Evolutionary conservation across 345 rosid genomes (phyloP), one percentile per base, ranked within the genome.

Genomic region (Psidium friedrichsthalianum): DNA sequence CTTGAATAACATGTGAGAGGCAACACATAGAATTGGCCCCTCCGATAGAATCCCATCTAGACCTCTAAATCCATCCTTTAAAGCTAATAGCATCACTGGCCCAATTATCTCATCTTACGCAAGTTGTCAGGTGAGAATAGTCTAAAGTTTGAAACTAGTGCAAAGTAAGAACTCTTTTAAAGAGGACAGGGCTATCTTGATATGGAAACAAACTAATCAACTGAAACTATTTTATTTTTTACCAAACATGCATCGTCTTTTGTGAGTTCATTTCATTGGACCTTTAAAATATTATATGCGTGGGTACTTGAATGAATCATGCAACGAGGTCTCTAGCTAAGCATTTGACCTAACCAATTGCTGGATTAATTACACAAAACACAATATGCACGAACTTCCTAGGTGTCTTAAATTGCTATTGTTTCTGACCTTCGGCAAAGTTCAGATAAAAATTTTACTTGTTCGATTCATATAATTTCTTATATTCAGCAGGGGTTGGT

Each of bases 1-100:
- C 78, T 97, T 96, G 27, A 93, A n/a, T 58, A 95, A 42, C 97
- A 93, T 94, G 89, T 94, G 97, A 88, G 95, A 91, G n/a, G 97
- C 98, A 52, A 96, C 95, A 7, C 89, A 89, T 80, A 96, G 84
- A 61, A 95, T 96, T 7, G 98, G 97, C 76, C 98, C 98, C 29
- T 95, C 93, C 8, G 90, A 90, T 61, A 96, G 97, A 89, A 95
- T 51, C 56, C 97, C 98, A 5, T 89, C 94, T 6, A 96, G 94
- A 80, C 98, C 91, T 88, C 84, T 94, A 51, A 94, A 95, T 78
- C 98, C 97, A 81, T 93, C 85, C 84, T 91, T 92, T 53, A 91
- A 85, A 80, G 98, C 92, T 89, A 95, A 93, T 15, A 96, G 89
- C 93, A 93, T 89, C 85, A 94, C 96, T 53, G 98, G 93, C 69